phyloP scores from a whole-genome alignment of 495 filamentous ascomycete genomes.

The Staphylotrichum tortipilum region DNA sequence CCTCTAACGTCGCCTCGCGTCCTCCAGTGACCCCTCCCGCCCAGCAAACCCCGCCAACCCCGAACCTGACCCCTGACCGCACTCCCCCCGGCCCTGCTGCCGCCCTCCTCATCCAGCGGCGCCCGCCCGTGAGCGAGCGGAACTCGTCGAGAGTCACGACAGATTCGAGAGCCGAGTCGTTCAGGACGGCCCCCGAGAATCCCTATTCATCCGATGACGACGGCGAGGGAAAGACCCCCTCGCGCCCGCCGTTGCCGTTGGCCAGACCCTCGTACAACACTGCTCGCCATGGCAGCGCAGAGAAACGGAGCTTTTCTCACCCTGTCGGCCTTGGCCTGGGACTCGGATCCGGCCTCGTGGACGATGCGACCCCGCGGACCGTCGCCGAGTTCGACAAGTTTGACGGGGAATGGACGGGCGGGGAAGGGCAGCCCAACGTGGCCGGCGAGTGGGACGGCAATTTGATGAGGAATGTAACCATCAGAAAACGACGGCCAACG shows the following conservation, averaged over 20 bases:
- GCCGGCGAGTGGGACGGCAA: constrained; percentile 49
- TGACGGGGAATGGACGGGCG: constrained; percentile 39
- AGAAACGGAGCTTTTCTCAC: constrained; percentile 18
- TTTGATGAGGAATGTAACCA: constrained; percentile 48
- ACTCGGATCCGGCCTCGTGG: constrained; percentile 32
- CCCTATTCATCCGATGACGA: constrained; percentile 54
- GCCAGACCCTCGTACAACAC: constrained; percentile 34
- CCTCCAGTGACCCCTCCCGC: constrained; percentile 49
- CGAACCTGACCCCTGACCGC: constrained; percentile 63
- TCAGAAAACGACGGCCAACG: constrained; percentile 41
- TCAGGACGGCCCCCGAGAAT: constrained; percentile 60
- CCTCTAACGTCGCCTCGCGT: constrained; percentile 19
- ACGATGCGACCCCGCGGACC: constrained; percentile 29
- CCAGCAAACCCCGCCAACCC: constrained; percentile 60
- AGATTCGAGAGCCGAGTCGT: constrained; percentile 59
- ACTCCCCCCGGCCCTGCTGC: constrained; percentile 51
- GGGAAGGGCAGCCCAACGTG: constrained; percentile 20
- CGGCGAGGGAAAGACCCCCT: constrained; percentile 34
- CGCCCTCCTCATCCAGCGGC: constrained; percentile 28
- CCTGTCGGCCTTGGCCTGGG: constrained; percentile 44
- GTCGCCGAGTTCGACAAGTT: constrained; percentile 37
- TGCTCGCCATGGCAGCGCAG: constrained; percentile 30
- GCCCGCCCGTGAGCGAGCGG: constrained; percentile 33
- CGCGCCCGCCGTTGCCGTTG: constrained; percentile 40
- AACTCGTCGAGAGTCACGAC: constrained; percentile 39